Conservation (phyloP, 2,329 filamentous ascomycete genomes). For the Sporothrix brunneoviolacea region DNA sequence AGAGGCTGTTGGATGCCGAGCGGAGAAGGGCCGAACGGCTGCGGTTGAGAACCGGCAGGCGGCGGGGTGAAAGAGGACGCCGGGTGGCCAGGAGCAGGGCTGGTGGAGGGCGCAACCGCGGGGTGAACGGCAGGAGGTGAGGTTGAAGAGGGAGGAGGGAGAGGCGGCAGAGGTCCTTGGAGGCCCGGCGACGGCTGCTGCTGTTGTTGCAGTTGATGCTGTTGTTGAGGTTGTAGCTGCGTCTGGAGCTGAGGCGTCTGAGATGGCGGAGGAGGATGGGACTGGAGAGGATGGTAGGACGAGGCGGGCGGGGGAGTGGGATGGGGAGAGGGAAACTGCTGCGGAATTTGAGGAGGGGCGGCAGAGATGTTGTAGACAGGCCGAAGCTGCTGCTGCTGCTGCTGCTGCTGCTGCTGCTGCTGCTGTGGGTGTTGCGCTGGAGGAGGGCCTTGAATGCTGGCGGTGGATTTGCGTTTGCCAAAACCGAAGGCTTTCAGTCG, state of each 20-base stretch:
- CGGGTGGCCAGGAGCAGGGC: conserved; percentile 9
- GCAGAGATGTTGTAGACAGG: conserved; percentile 17
- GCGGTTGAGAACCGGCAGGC: conserved; percentile 7
- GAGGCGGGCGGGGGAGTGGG: conserved; percentile 13
- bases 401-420: conserved; percentile 23
- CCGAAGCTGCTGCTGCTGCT: conserved; percentile 7
- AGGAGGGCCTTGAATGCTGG: conserved; percentile 45
- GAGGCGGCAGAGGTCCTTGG: conserved; percentile 8
- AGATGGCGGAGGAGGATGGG: conserved; percentile 17
- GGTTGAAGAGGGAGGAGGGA: conserved; percentile 6
- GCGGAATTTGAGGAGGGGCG: conserved; percentile 44
- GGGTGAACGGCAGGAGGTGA: conserved; percentile 33
- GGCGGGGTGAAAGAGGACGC: conserved; percentile 8
- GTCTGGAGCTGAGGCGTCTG: conserved; percentile 18
- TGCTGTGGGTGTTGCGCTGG: conserved; percentile 25
- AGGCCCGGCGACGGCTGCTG: conserved; percentile 25
- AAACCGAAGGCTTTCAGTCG: conserved; percentile 75
- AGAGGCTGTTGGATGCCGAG: conserved; percentile 37
- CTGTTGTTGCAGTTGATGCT: conserved; percentile 15
- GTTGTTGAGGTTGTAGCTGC: conserved; percentile 1
- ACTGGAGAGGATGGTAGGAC: conserved; percentile 15
- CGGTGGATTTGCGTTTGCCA: conserved; percentile 69
- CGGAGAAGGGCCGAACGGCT: conserved; percentile 11
- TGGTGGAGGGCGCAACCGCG: conserved; percentile 39
- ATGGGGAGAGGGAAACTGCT: conserved; percentile 33